Evolutionary conservation across 1,284 basidiomycete species (phyloP).

Genomic region (Pseudozyma tsukubaensis): DNA sequence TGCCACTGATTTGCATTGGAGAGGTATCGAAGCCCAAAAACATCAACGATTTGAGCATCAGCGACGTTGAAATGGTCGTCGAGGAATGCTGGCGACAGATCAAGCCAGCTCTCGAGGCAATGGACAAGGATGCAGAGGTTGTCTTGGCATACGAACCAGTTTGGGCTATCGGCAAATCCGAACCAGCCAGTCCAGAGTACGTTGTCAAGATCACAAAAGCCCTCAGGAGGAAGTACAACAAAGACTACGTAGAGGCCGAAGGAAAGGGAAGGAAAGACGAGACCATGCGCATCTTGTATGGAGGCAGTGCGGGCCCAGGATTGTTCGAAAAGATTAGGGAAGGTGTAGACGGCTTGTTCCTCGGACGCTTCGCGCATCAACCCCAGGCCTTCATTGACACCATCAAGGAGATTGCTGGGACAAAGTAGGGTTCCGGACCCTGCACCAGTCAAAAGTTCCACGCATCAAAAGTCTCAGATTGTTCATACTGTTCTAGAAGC

Average conservation of each 20-base stretch:
- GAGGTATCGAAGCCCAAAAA: constrained; percentile 48
- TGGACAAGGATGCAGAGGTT: constrained; percentile 32
- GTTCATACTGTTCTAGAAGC: too few species aligned
- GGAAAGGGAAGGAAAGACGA: constrained; percentile 35
- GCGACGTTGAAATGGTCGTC: constrained; percentile 42
- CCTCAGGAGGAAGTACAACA: constrained; percentile 42
- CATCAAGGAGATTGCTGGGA: constrained; percentile 53
- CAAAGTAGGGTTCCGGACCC: constrained; percentile 1
- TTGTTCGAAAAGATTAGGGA: constrained; percentile 57
- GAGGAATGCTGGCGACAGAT: constrained; percentile 63
- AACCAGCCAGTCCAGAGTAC: constrained; percentile 59
- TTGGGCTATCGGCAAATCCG: constrained; percentile 61
- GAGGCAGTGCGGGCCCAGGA: constrained; percentile 61
- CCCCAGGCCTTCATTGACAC: constrained; percentile 58
- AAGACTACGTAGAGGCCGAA: constrained; percentile 36
- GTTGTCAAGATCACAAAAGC: constrained; percentile 61
- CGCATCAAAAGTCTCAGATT: too few species aligned
- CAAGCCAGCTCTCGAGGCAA: constrained; percentile 38
- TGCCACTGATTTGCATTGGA: constrained; percentile 63
- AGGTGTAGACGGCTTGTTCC: constrained; percentile 63
- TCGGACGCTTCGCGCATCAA: constrained; percentile 63
- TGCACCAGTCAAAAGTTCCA: too few species aligned
- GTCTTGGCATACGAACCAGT: constrained; percentile 65
- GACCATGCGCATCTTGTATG: constrained; percentile 58
- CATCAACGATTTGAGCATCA: constrained; percentile 17